Evolutionary conservation across 164 flowering plant species (phyloP).

Genomic region (Litsea cubeba): DNA sequence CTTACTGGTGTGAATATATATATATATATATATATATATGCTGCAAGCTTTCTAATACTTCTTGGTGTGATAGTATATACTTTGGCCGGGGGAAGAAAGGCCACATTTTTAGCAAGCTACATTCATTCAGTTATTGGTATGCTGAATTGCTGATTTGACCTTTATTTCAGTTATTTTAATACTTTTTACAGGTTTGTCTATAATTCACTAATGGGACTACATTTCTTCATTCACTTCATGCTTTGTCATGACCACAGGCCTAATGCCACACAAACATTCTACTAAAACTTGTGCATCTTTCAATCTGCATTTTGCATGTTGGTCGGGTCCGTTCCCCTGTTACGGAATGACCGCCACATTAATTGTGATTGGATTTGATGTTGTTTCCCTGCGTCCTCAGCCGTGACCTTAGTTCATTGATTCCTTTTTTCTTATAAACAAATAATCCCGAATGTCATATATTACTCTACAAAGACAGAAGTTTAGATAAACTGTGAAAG

Average conservation of each 20-base stretch:
- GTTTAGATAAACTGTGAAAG: not conserved
- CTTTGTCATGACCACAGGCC: not conserved
- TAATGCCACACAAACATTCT: not conserved
- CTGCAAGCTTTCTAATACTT: conserved; percentile 91
- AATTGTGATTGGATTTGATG: not conserved
- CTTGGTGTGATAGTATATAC: conserved; percentile 90
- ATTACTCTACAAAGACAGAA: not conserved
- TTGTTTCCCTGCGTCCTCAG: too few species aligned
- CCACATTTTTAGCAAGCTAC: conserved; percentile 95
- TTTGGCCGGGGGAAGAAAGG: conserved; percentile 88
- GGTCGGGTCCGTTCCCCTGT: too few species aligned
- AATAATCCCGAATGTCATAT: not conserved
- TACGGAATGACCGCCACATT: too few species aligned
- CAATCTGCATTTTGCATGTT: too few species aligned
- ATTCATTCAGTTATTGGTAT: conserved; percentile 90
- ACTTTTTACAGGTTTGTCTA: too few species aligned
- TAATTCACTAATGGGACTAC: too few species aligned
- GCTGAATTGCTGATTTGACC: not conserved
- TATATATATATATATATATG: conserved; percentile 76
- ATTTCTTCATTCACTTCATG: not conserved
- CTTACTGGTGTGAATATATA: conserved; percentile 87
- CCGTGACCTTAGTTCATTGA: too few species aligned
- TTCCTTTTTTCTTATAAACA: too few species aligned
- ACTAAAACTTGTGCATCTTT: too few species aligned
- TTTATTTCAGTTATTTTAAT: not conserved